Conservation (phyloP, 2,329 filamentous ascomycete species). For the Trichoderma citrinoviride region DNA sequence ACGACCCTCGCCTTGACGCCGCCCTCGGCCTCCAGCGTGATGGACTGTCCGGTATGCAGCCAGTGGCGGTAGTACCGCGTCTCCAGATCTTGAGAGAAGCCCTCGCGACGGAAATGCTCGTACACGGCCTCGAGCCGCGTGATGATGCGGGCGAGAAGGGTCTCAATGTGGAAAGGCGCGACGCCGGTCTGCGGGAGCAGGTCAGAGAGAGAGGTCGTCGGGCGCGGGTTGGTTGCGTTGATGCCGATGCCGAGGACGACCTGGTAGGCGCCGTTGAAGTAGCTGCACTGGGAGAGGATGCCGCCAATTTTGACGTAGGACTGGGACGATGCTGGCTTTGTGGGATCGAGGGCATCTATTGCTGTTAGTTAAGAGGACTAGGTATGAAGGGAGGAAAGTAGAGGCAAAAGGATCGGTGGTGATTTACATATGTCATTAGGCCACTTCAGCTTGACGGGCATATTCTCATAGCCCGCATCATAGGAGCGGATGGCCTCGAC, state of each 20-base stretch:
- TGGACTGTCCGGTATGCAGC: slow-evolving; percentile 73
- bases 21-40: slow-evolving; percentile 76
- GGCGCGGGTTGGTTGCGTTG: slow-evolving; percentile 79
- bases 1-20: slow-evolving; percentile 72
- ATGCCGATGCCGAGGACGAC: slow-evolving; percentile 83
- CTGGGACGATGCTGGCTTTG: slow-evolving; percentile 44
- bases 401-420: not conserved
- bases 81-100: slow-evolving; percentile 74
- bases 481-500: slow-evolving; percentile 81
- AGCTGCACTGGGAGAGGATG: slow-evolving; percentile 86
- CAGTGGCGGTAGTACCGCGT: slow-evolving; percentile 76
- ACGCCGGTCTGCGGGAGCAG: slow-evolving; percentile 53
- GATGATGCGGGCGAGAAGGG: slow-evolving; percentile 76
- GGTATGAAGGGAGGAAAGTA: too few species aligned
- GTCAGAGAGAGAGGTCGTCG: slow-evolving; percentile 82
- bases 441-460: slow-evolving; percentile 92
- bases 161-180: slow-evolving; percentile 67
- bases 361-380: not conserved
- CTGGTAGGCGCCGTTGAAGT: slow-evolving; percentile 73
- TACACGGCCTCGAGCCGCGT: slow-evolving; percentile 77
- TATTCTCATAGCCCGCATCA: slow-evolving; percentile 66
- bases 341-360: slow-evolving; percentile 64
- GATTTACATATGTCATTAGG: slow-evolving; percentile 84
- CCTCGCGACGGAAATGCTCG: slow-evolving; percentile 66
- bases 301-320: slow-evolving; percentile 87